These are phyloP conservation scores for Boletus reticulatus DNA, from an alignment of 768 basidiomycete species.

Conservation along the genomic window DNA sequence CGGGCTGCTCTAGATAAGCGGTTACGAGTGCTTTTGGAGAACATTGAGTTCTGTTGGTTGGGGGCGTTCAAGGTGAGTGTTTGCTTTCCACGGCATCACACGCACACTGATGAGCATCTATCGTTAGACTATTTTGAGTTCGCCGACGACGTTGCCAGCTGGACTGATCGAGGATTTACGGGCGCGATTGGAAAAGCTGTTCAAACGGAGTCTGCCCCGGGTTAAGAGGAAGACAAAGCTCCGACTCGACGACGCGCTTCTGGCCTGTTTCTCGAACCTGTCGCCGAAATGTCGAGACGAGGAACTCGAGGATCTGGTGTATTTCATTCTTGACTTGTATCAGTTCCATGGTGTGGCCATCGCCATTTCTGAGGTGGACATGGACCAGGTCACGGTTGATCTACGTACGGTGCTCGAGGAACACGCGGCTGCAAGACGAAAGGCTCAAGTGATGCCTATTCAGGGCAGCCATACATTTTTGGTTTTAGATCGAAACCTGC, in stretches of 20 bases:
- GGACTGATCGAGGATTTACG: constrained; percentile 57
- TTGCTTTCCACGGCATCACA: not conserved
- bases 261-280: constrained; percentile 84
- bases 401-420: constrained; percentile 77
- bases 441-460: constrained; percentile 23
- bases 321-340: constrained; percentile 91
- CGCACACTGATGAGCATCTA: not conserved
- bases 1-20: constrained; percentile 74
- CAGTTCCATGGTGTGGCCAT: constrained; percentile 90
- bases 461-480: constrained; percentile 79
- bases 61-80: constrained; percentile 89
- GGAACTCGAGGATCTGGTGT: constrained; percentile 92
- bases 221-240: constrained; percentile 60
- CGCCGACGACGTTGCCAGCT: constrained; percentile 39
- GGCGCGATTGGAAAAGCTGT: constrained; percentile 69
- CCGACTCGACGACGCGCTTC: constrained; percentile 67
- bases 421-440: constrained; percentile 43
- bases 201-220: constrained; percentile 61
- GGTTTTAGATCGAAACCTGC: constrained; percentile 85
- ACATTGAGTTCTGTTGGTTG: constrained; percentile 95
- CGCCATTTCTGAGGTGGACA: constrained; percentile 87
- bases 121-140: constrained; percentile 57
- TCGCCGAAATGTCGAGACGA: constrained; percentile 85
- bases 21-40: constrained; percentile 69
- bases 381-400: constrained; percentile 88